These are phyloP conservation scores for Ocimum tenuiflorum DNA, from an alignment of 257 asterid genomes.

Conservation along the genomic window DNA sequence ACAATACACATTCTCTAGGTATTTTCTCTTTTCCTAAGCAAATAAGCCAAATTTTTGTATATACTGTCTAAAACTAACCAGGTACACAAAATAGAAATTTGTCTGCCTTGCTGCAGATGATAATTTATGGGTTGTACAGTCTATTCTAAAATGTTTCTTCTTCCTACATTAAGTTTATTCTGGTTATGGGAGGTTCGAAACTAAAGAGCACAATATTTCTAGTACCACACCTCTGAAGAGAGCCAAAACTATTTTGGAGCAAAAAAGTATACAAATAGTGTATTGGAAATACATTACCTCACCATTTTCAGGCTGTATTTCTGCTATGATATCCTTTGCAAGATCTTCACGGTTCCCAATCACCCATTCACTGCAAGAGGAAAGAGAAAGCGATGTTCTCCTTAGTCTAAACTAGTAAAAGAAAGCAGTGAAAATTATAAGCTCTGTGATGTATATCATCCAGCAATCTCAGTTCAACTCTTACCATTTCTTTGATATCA, in stretches of 20 bases:
- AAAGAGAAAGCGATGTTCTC: not conserved
- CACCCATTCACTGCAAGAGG: slow-evolving; percentile 87
- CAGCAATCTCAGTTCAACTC: not conserved
- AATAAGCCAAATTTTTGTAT: slow-evolving; percentile 5
- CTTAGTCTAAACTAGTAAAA: not conserved
- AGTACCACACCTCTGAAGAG: not conserved
- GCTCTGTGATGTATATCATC: not conserved
- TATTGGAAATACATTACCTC: slow-evolving; percentile 61
- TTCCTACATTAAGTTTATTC: too few relatives aligned
- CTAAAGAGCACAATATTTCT: too few relatives aligned
- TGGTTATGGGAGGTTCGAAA: too few relatives aligned
- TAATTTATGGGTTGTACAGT: too few relatives aligned
- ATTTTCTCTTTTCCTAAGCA: slow-evolving; percentile 5
- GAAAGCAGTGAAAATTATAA: not conserved
- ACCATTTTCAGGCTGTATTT: slow-evolving; percentile 90
- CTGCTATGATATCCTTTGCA: slow-evolving; percentile 77
- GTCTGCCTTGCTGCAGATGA: too few relatives aligned
- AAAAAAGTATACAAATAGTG: not conserved
- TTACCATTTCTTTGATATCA: too few relatives aligned
- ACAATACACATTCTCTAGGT: not conserved
- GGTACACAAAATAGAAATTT: slow-evolving; percentile 4
- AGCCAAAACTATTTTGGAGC: too few relatives aligned
- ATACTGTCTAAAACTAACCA: slow-evolving; percentile 19
- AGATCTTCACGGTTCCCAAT: slow-evolving; percentile 95
- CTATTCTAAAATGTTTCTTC: too few relatives aligned